A percentile compares a stretch with the other conserved stretches of the same genome.
Evolutionary conservation across 371 early-diverging fungal genomes (phyloP).

Genomic region (Nosema granulosis): DNA sequence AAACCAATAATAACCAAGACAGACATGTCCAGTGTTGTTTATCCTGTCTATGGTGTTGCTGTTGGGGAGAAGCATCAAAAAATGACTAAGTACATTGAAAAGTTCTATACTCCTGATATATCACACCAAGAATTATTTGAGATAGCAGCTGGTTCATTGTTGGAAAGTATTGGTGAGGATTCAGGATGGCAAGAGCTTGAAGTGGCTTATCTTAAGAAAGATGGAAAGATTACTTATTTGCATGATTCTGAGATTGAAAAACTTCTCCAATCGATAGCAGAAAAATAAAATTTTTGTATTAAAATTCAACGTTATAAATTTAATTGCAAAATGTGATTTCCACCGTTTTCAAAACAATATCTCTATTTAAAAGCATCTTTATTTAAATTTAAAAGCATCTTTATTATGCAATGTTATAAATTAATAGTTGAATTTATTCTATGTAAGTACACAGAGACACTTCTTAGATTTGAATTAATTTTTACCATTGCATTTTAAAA

Average conservation of each 20-base stretch:
- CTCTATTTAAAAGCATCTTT: no score
- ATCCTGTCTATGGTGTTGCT: conserved; percentile 60
- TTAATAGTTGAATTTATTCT: no score
- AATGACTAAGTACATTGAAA: conserved; percentile 66
- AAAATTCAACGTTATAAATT: background rate
- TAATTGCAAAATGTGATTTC: no score
- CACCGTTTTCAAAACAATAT: no score
- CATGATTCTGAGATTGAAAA: conserved; percentile 58
- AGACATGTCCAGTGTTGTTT: conserved; percentile 61
- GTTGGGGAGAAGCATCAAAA: conserved; percentile 60
- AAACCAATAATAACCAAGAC: conserved; percentile 62
- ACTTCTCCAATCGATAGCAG: conserved; percentile 61
- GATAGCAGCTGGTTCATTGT: conserved; percentile 54
- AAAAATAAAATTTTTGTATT: conserved; percentile 45
- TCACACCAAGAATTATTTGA: conserved; percentile 47
- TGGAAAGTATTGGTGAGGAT: conserved; percentile 65
- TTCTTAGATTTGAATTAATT: no score
- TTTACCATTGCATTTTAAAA: no score
- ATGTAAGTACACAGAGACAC: no score
- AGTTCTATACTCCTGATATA: conserved; percentile 47
- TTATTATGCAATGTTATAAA: no score
- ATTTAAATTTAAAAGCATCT: no score
- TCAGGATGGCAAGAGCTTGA: conserved; percentile 62
- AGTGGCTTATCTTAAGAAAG: conserved; percentile 44
- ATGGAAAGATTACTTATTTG: conserved; percentile 40